Evolutionary conservation across 192 early-diverging fungal species (phyloP), one percentile per base, ranked within the genome.

Genomic region (Oehlia diaphana): DNA sequence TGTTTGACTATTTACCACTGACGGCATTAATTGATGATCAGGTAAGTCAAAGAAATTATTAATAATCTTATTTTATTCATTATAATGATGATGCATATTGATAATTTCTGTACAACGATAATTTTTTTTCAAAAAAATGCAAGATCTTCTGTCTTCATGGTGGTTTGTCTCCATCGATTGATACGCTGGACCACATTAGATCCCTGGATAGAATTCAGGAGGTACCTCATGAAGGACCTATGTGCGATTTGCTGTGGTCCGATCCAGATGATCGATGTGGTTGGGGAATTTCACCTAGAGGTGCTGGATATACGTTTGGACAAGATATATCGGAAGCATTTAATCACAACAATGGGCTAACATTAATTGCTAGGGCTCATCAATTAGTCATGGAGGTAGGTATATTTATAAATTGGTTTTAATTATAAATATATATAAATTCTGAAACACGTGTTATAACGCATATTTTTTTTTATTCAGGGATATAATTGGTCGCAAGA

Each of bases 401-500:
- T 92, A 87, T 67, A 37, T 3, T 21, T 47, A 21, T 21, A 28
- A 26, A 31, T 35, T 4, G 26, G 37, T 3, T 37, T 37, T 71
- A 31, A 31, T 1, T 31, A 31, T 1, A 9, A 8, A 21, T 3
- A 37, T 66, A 73, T 47, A 16, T 5, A 28, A 5, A 12, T 13
- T 33, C 19, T 2, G 31, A 28, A 14, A 5, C 6, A 3, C 3
- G 12, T 2, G 72, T 71, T 26, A 31, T 84, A 63, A 63, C 13
- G 47, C 72, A 73, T 44, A 33, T 47, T 14, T 73, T 33, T 72
- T 49, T 4, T 28, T 31, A 14, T 6, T 69, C 4, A 72, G 71
- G 71, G 98, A 73, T 99, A 98, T 88, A 98, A 96, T 85, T 99
- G 98, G 98, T 92, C 92, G 76, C 97, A 99, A 87, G 98, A 98